These are phyloP conservation scores for Cryphonectria japonica DNA, from an alignment of 2,329 filamentous ascomycete species.

Conservation along the genomic window DNA sequence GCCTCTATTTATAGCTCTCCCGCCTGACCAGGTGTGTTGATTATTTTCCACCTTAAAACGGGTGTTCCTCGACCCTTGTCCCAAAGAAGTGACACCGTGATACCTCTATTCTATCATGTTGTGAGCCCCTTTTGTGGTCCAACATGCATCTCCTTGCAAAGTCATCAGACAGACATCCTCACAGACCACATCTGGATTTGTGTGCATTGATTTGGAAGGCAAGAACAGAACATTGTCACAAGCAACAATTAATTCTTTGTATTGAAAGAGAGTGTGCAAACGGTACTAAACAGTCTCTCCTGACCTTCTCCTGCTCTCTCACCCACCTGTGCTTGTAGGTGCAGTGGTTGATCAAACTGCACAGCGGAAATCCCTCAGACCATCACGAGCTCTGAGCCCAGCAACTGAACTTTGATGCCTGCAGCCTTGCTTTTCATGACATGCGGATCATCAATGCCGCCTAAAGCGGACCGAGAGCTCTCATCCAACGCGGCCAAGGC, in stretches of 20 bases:
- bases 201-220: background rate
- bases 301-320: background rate
- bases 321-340: background rate
- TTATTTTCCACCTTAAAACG: background rate
- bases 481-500: background rate
- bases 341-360: background rate
- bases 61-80: background rate
- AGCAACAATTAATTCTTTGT: background rate
- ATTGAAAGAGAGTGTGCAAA: background rate
- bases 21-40: background rate
- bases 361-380: background rate
- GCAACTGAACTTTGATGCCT: background rate
- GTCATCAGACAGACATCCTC: background rate
- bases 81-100: background rate
- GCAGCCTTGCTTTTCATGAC: background rate
- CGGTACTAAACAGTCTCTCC: background rate
- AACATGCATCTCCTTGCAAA: background rate
- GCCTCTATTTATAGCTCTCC: background rate
- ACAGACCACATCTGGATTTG: background rate
- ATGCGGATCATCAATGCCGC: background rate
- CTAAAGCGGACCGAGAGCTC: background rate
- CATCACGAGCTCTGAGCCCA: background rate
- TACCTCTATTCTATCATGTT: background rate
- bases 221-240: background rate
- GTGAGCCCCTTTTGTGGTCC: background rate